These are phyloP conservation scores for Cyberlindnera japonica DNA, from an alignment of 805 yeast genomes.

Conservation along the genomic window DNA sequence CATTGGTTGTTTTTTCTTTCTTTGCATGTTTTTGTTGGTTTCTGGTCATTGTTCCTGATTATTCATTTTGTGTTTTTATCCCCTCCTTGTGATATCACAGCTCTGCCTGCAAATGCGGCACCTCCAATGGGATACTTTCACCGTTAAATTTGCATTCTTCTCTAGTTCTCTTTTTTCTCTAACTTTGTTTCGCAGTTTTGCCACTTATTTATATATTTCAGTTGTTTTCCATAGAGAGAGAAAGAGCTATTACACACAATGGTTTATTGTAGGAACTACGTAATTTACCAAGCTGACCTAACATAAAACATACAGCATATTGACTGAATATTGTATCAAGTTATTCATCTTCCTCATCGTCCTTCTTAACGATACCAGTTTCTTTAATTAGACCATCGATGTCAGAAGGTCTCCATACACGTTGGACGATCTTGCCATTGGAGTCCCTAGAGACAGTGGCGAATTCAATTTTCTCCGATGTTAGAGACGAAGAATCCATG, in stretches of 20 bases:
- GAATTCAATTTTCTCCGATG: conserved; percentile 88
- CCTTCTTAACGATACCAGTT: conserved; percentile 62
- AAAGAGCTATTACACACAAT: too few species aligned
- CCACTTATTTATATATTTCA: not conserved
- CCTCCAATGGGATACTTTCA: too few species aligned
- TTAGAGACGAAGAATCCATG: conserved; percentile 81
- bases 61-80: not conserved
- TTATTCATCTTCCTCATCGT: conserved; percentile 40
- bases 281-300: too few species aligned
- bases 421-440: conserved; percentile 54
- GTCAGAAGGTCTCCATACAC: conserved; percentile 77
- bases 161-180: too few species aligned
- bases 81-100: not conserved
- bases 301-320: too few species aligned
- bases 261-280: not conserved
- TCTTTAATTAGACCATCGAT: conserved; percentile 70
- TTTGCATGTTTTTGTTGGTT: not conserved
- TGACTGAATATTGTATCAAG: too few species aligned
- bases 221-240: not conserved
- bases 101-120: too few species aligned
- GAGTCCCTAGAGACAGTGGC: conserved; percentile 63
- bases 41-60: not conserved
- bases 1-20: not conserved
- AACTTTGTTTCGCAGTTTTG: not conserved
- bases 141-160: too few species aligned